Conservation (phyloP, 1,139 yeast genomes). For the Arxiozyma bovina region DNA sequence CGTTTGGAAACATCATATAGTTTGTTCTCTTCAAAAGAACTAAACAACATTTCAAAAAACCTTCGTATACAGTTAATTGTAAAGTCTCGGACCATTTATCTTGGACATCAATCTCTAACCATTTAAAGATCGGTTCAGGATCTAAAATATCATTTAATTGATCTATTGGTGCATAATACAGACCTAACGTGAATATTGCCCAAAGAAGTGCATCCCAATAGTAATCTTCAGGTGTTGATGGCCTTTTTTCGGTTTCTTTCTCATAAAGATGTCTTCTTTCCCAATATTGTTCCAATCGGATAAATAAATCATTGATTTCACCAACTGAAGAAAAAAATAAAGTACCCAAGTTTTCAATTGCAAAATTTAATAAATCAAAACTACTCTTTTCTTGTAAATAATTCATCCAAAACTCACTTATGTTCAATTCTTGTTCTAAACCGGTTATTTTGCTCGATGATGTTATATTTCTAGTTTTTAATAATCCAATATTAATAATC, state of each 20-base stretch:
- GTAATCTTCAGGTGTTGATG: constrained; percentile 17
- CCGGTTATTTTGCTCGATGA: constrained; percentile 3
- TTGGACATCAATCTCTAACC: constrained; percentile 6
- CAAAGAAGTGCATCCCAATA: constrained; percentile 24
- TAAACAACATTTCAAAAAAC: constrained; percentile 15
- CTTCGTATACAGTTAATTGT: constrained; percentile 9
- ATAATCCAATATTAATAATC: constrained; percentile 23
- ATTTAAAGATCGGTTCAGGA: constrained; percentile 7
- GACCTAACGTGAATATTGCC: constrained; percentile 24
- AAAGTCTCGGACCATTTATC: constrained; percentile 13
- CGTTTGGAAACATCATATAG: constrained; percentile 20
- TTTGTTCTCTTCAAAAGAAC: constrained; percentile 15
- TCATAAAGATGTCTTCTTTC: constrained; percentile 10
- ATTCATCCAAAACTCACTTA: constrained; percentile 12
- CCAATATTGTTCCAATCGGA: constrained; percentile 23
- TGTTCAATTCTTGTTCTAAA: constrained; percentile 8
- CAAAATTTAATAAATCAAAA: constrained; percentile 23
- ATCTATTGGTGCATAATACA: constrained; percentile 23
- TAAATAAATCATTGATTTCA: constrained; percentile 26
- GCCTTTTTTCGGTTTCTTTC: not conserved
- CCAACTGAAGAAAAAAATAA: constrained; percentile 27
- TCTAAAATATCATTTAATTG: constrained; percentile 11
- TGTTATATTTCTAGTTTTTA: constrained; percentile 12
- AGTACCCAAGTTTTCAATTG: constrained; percentile 27
- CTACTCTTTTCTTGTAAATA: constrained; percentile 15